A percentile compares a stretch with the other conserved stretches of the same genome.
phyloP scores from a whole-genome alignment of 2,329 filamentous ascomycete genomes.

The Phialophora macrospora region DNA sequence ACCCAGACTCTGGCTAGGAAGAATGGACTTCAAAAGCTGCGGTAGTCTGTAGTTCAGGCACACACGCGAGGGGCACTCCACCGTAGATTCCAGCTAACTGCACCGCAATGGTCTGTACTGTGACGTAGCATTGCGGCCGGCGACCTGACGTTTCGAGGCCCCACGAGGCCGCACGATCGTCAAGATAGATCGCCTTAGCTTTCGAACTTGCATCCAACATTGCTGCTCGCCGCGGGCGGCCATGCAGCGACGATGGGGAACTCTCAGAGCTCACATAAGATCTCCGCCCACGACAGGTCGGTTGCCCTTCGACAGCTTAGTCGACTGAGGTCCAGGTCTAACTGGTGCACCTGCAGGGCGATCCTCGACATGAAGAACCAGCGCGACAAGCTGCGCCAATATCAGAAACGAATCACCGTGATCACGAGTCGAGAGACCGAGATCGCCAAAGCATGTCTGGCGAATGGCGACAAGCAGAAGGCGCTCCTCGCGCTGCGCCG shows the following conservation, averaged over 20 bases:
- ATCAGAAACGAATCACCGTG: constrained; percentile 85
- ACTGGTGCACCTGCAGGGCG: constrained; percentile 62
- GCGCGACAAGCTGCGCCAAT: constrained; percentile 95
- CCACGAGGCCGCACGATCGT: neutral
- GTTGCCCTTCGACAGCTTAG: constrained; percentile 41
- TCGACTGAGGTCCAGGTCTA: neutral
- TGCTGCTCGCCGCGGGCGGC: constrained; percentile 10
- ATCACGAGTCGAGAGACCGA: constrained; percentile 87
- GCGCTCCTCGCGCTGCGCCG: constrained; percentile 86
- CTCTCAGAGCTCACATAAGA: constrained; percentile 65
- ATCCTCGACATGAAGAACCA: constrained; percentile 98
- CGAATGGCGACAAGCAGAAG: constrained; percentile 75
- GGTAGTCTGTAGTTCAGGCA: neutral
- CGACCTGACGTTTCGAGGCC: neutral
- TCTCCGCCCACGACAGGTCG: constrained; percentile 85
- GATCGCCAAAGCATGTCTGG: constrained; percentile 81
- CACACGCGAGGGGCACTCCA: neutral
- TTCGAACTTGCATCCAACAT: neutral
- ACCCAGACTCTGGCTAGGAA: neutral
- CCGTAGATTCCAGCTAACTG: neutral
- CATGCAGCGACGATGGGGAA: constrained; percentile 63
- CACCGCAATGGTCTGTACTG: neutral
- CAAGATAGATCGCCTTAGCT: neutral
- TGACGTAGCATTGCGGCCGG: neutral
- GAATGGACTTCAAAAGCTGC: neutral